These are phyloP conservation scores for Trametes cinnabarina DNA, from an alignment of 768 basidiomycete species.

Conservation along the genomic window DNA sequence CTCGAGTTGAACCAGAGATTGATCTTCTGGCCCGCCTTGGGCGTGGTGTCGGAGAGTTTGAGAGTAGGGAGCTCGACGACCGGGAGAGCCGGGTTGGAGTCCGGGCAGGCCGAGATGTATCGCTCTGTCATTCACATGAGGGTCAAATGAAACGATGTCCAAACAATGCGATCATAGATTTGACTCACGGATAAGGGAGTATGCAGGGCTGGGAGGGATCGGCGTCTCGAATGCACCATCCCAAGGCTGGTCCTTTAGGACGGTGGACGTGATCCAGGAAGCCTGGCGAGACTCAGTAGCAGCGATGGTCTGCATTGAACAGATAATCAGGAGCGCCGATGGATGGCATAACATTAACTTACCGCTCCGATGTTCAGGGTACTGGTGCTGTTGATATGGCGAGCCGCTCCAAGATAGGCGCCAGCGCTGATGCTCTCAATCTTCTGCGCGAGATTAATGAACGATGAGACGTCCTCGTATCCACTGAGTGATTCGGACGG, in stretches of 20 bases:
- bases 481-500: too few relatives aligned
- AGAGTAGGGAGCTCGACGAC: too few relatives aligned
- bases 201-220: slow-evolving; percentile 39
- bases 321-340: neutral
- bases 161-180: too few relatives aligned
- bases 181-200: too few relatives aligned
- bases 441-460: slow-evolving; percentile 43
- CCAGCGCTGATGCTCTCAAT: slow-evolving; percentile 54
- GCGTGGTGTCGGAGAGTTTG: too few relatives aligned
- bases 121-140: too few relatives aligned
- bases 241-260: slow-evolving; percentile 42
- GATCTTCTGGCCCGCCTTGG: too few relatives aligned
- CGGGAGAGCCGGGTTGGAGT: too few relatives aligned
- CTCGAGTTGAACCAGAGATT: too few relatives aligned
- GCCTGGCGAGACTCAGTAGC: slow-evolving; percentile 52
- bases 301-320: slow-evolving; percentile 40
- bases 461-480: slow-evolving; percentile 41
- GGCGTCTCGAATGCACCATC: slow-evolving; percentile 44
- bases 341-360: too few relatives aligned
- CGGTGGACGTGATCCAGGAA: slow-evolving; percentile 46
- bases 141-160: too few relatives aligned
- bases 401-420: slow-evolving; percentile 58
- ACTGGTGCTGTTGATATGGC: slow-evolving; percentile 38
- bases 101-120: too few relatives aligned
- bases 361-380: slow-evolving; percentile 52